A percentile compares a stretch with the other conserved stretches of the same genome.
These are phyloP conservation scores for Trichoderma harzianum DNA, from an alignment of 2,329 filamentous ascomycete species.

Conservation along the genomic window DNA sequence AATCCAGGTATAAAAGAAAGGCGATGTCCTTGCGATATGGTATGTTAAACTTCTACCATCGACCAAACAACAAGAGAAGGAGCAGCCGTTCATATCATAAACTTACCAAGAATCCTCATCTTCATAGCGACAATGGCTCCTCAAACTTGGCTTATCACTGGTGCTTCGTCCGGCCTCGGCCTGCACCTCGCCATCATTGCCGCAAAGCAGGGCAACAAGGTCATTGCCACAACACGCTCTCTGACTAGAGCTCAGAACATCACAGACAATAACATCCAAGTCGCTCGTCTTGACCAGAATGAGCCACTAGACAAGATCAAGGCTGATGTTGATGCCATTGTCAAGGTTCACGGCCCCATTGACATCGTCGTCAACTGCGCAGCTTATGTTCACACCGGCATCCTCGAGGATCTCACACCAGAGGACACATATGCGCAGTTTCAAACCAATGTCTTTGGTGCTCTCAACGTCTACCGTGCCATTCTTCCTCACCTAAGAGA, in stretches of 20 bases:
- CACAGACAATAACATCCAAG: background rate
- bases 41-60: background rate
- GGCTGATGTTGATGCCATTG: background rate
- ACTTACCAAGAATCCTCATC: background rate
- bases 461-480: constrained; percentile 12
- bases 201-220: constrained; percentile 12
- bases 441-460: constrained; percentile 9
- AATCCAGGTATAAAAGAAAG: background rate
- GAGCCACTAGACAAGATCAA: constrained; percentile 10
- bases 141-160: constrained; percentile 15
- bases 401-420: constrained; percentile 4
- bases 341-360: background rate
- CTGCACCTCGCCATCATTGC: background rate
- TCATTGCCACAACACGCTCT: constrained; percentile 8
- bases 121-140: background rate
- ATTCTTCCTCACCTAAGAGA: constrained; percentile 10
- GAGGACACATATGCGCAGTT: constrained; percentile 9
- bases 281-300: constrained; percentile 12
- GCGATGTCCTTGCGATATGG: background rate
- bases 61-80: background rate
- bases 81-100: too few relatives aligned
- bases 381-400: constrained; percentile 14
- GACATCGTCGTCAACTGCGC: constrained; percentile 13
- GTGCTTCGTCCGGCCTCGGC: constrained; percentile 12
- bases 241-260: background rate